phyloP scores from a whole-genome alignment of 148 eudicot species.

The Linanthus parryae region DNA sequence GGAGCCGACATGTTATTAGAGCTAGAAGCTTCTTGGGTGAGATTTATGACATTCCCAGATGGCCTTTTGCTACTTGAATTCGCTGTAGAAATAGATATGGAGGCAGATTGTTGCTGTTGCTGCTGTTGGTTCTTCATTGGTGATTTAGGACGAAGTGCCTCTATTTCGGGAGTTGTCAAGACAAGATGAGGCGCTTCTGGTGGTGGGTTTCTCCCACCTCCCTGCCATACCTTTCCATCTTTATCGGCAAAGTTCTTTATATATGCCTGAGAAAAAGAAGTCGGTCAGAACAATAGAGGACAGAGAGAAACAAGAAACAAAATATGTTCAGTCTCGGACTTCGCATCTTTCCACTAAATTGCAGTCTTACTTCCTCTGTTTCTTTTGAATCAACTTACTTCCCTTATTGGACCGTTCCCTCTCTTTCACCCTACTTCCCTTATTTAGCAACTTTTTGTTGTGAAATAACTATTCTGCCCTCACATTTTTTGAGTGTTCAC shows the following conservation, averaged over 20 bases:
- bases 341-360: too few species aligned
- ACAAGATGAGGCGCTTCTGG: constrained; percentile 96
- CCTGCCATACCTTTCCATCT: constrained; percentile 94
- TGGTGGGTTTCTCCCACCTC: constrained; percentile 96
- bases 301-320: too few species aligned
- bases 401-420: too few species aligned
- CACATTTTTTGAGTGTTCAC: too few species aligned
- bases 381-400: too few species aligned
- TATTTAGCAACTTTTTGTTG: too few species aligned
- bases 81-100: constrained; percentile 52
- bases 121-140: constrained; percentile 98
- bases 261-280: constrained; percentile 53
- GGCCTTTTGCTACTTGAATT: constrained; percentile 46
- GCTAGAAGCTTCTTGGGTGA: constrained; percentile 55
- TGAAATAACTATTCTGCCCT: too few species aligned
- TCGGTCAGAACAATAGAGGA: too few species aligned
- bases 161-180: constrained; percentile 85
- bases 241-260: constrained; percentile 65
- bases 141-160: constrained; percentile 86
- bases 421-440: too few species aligned
- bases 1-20: constrained; percentile 35
- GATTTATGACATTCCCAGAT: constrained; percentile 36
- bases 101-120: constrained; percentile 63
- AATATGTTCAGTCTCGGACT: too few species aligned
- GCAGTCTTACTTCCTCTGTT: too few species aligned